These are phyloP conservation scores for Tuber indicum DNA, from an alignment of 495 filamentous ascomycete genomes.

Conservation along the genomic window DNA sequence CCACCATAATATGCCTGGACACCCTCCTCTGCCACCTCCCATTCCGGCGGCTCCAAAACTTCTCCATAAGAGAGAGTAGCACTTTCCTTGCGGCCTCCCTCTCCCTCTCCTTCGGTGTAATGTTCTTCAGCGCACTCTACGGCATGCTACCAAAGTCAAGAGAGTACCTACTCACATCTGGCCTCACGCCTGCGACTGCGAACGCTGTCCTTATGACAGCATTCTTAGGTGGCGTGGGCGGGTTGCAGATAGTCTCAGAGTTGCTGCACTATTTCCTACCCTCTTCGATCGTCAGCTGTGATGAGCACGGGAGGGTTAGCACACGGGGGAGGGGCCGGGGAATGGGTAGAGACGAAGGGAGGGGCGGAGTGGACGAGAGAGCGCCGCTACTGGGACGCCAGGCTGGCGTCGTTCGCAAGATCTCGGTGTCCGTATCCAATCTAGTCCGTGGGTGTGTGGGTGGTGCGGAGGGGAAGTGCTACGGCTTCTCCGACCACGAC, in stretches of 20 bases:
- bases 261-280: slow-evolving; percentile 77
- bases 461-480: slow-evolving; percentile 34
- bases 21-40: slow-evolving; percentile 64
- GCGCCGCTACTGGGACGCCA: slow-evolving; percentile 46
- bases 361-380: slow-evolving; percentile 40
- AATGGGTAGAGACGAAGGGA: slow-evolving; percentile 59
- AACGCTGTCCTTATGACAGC: slow-evolving; percentile 66
- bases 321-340: slow-evolving; percentile 33
- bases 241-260: slow-evolving; percentile 73
- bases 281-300: slow-evolving; percentile 89
- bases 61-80: slow-evolving; percentile 83
- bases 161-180: slow-evolving; percentile 62
- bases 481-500: slow-evolving; percentile 37
- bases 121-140: slow-evolving; percentile 91
- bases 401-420: slow-evolving; percentile 24
- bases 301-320: slow-evolving; percentile 41
- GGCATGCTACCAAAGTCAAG: slow-evolving; percentile 87
- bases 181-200: slow-evolving; percentile 58
- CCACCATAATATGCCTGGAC: slow-evolving; percentile 82
- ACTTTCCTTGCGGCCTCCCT: slow-evolving; percentile 79
- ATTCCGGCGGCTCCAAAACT: slow-evolving; percentile 55
- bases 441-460: slow-evolving; percentile 31
- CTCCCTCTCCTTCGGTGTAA: slow-evolving; percentile 93
- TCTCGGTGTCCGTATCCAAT: slow-evolving; percentile 26
- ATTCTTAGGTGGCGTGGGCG: slow-evolving; percentile 74